Evolutionary conservation across 345 rosid species (phyloP).

Genomic region (Lagerstroemia speciosa): DNA sequence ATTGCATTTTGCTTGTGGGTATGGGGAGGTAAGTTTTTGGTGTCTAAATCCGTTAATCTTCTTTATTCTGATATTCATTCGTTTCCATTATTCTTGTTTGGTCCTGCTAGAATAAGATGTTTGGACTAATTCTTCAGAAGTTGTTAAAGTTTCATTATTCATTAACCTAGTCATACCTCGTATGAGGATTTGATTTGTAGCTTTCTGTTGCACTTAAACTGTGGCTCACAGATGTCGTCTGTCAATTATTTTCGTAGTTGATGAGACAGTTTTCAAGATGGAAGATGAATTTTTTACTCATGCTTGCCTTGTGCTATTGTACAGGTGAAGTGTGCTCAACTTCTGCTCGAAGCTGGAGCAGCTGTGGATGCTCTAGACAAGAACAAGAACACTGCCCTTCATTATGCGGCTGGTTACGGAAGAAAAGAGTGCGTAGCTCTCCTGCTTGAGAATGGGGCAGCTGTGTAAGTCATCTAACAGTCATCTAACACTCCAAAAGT

Average conservation of each 20-base stretch:
- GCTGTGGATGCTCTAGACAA: conserved; percentile 84
- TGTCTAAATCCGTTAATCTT: background rate
- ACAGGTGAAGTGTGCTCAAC: conserved; percentile 79
- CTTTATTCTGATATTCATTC: background rate
- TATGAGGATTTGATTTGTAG: background rate
- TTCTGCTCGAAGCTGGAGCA: conserved; percentile 89
- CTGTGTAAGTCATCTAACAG: conserved; percentile 99
- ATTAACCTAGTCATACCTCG: background rate
- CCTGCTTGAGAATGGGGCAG: conserved; percentile 82
- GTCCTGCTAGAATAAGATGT: background rate
- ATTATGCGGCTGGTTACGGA: conserved; percentile 96
- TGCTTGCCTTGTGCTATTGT: background rate
- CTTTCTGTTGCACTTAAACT: background rate
- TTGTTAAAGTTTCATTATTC: background rate
- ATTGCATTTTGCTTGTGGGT: conserved; percentile 96
- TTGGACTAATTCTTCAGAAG: background rate
- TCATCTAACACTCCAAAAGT: no score
- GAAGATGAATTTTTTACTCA: background rate
- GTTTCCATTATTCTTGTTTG: background rate
- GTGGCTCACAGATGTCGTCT: background rate
- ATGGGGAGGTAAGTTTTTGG: conserved; percentile 67
- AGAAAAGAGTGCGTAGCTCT: conserved; percentile 93
- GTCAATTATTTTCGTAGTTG: background rate
- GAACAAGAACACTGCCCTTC: conserved; percentile 94
- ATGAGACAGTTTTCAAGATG: background rate